Conservation (phyloP, 78 protist species). For the Guillardia theta region DNA sequence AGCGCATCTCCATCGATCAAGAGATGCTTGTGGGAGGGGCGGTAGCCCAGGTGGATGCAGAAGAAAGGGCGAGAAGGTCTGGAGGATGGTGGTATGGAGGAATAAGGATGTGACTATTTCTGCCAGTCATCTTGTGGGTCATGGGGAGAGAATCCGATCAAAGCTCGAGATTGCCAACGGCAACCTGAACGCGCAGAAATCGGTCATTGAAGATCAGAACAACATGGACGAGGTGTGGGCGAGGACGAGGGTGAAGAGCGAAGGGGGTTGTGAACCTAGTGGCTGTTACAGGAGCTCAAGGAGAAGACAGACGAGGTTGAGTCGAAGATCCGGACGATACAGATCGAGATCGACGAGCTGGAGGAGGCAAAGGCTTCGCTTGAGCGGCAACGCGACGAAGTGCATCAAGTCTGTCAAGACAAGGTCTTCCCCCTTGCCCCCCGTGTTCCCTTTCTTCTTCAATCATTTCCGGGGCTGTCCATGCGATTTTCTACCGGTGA, state of each 20-base stretch:
- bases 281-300: background rate
- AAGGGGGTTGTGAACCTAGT: background rate
- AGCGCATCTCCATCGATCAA: background rate
- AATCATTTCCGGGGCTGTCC: no score
- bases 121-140: background rate
- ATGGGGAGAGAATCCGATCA: background rate
- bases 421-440: no score
- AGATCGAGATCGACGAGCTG: background rate
- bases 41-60: background rate
- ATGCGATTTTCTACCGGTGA: no score
- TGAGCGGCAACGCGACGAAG: background rate
- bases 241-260: background rate
- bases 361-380: background rate
- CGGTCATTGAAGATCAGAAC: background rate
- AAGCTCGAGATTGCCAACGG: background rate
- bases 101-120: background rate
- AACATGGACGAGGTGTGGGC: background rate
- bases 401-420: no score
- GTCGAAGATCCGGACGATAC: background rate
- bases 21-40: background rate
- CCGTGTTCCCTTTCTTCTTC: no score
- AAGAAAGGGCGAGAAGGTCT: background rate
- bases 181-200: conserved; percentile 16
- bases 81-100: background rate
- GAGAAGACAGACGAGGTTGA: background rate